These are phyloP conservation scores for Mucor indicus DNA, from an alignment of 371 early-diverging fungal species.

Conservation along the genomic window DNA sequence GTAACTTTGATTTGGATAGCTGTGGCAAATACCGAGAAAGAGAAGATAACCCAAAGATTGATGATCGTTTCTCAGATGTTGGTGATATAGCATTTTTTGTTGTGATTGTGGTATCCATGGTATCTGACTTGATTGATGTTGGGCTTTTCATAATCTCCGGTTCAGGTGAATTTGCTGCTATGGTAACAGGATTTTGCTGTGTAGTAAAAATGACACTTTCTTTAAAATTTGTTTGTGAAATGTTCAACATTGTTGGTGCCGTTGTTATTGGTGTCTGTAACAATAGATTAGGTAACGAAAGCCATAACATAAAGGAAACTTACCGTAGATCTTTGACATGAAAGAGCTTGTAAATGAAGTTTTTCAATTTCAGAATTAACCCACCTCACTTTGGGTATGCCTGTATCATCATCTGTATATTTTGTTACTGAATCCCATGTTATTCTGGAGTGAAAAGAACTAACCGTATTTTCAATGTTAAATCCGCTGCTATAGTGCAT, in stretches of 20 bases:
- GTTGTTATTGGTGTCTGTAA: neutral
- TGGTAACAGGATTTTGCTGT: no score
- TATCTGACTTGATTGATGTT: no score
- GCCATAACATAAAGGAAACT: no score
- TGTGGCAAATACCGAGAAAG: constrained; percentile 5
- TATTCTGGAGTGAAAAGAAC: constrained; percentile 15
- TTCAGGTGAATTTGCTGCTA: no score
- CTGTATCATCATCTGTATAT: constrained; percentile 21
- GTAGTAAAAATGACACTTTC: no score
- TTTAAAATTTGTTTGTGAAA: no score
- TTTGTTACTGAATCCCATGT: constrained; percentile 22
- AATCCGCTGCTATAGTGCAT: no score
- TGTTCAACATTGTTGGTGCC: neutral
- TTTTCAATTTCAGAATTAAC: constrained; percentile 18
- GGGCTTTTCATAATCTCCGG: no score
- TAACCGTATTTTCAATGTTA: no score
- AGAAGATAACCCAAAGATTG: constrained; percentile 2
- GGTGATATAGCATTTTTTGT: neutral
- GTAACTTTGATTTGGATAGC: constrained; percentile 1
- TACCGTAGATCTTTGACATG: constrained; percentile 10
- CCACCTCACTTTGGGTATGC: constrained; percentile 26
- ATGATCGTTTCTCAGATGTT: constrained; percentile 1
- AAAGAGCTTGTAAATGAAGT: constrained; percentile 15
- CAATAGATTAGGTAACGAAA: neutral
- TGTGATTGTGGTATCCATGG: neutral